phyloP scores from a whole-genome alignment of 352 stramenopile species.

The Pythium folliculosum region DNA sequence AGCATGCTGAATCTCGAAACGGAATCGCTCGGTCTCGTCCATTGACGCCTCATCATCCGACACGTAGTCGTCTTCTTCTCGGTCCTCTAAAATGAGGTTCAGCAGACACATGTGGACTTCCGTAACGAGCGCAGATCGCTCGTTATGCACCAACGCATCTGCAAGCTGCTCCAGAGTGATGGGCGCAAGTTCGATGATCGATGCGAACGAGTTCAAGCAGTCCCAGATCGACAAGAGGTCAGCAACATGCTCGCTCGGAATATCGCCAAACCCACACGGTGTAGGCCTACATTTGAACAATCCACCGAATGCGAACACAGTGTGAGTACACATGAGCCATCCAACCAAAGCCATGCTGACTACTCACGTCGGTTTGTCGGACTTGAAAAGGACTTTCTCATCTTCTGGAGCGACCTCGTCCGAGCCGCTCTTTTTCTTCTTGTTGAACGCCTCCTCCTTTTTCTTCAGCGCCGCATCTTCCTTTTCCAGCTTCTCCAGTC shows the following conservation, averaged over 20 bases:
- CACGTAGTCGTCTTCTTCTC: conserved; percentile 84
- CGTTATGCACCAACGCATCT: conserved; percentile 42
- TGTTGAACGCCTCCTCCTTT: conserved; percentile 83
- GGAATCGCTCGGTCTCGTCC: conserved; percentile 79
- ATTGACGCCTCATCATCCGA: conserved; percentile 82
- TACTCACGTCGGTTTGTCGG: conserved; percentile 73
- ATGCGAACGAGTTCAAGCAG: conserved; percentile 75
- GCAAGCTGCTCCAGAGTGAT: conserved; percentile 72
- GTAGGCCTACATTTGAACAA: conserved; percentile 34
- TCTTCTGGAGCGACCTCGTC: conserved; percentile 52
- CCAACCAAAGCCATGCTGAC: neutral
- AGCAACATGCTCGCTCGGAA: conserved; percentile 47
- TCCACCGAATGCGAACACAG: conserved; percentile 4
- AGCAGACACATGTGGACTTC: conserved; percentile 87
- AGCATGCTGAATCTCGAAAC: conserved; percentile 79
- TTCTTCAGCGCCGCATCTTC: conserved; percentile 73
- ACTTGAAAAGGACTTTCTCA: conserved; percentile 33
- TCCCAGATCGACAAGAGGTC: conserved; percentile 77
- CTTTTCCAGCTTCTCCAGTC: conserved; percentile 87
- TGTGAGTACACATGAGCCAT: neutral
- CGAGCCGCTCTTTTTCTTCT: conserved; percentile 61
- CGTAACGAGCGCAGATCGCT: conserved; percentile 55
- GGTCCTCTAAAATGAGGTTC: conserved; percentile 77
- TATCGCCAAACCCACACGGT: conserved; percentile 55
- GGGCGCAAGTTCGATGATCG: conserved; percentile 57